Evolutionary conservation across 2,329 filamentous ascomycete genomes (phyloP).

Genomic region (Cercospora nicotianae): DNA sequence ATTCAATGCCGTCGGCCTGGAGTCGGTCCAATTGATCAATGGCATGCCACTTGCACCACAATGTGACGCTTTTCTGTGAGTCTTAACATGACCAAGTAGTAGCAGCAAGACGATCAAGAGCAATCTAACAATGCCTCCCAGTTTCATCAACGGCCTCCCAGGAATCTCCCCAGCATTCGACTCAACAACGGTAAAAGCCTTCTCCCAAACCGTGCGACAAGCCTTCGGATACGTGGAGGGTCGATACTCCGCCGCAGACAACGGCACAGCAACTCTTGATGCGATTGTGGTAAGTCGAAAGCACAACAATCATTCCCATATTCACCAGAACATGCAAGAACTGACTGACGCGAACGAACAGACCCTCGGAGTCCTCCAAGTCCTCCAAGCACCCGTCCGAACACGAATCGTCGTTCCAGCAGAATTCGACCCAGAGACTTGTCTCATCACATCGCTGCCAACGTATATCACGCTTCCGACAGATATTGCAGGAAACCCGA

Average conservation of each 20-base stretch:
- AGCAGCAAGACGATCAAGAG: too few relatives aligned
- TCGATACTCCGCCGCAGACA: conserved; percentile 5
- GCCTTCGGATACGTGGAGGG: conserved; percentile 3
- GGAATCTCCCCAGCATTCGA: conserved; percentile 10
- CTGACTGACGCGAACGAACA: not conserved
- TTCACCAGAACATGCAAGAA: too few relatives aligned
- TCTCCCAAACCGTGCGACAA: conserved; percentile 8
- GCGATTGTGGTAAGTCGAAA: conserved; percentile 3
- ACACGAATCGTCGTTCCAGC: conserved; percentile 12
- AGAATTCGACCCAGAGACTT: conserved; percentile 10
- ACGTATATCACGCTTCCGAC: conserved; percentile 7
- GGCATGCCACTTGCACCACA: conserved; percentile 7
- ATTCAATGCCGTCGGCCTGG: conserved; percentile 4
- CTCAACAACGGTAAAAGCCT: conserved; percentile 6
- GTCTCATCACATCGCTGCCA: conserved; percentile 6
- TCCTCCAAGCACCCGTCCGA: not conserved
- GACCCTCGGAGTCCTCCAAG: conserved; percentile 10
- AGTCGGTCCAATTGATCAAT: not conserved
- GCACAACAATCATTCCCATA: too few relatives aligned
- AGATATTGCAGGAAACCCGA: conserved; percentile 6
- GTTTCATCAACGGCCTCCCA: conserved; percentile 12
- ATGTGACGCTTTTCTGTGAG: conserved; percentile 8
- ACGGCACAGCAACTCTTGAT: conserved; percentile 10
- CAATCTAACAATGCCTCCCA: too few relatives aligned
- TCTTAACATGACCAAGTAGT: too few relatives aligned